These are phyloP conservation scores for Candida sojae DNA, from an alignment of 1,139 yeast genomes.

Conservation along the genomic window DNA sequence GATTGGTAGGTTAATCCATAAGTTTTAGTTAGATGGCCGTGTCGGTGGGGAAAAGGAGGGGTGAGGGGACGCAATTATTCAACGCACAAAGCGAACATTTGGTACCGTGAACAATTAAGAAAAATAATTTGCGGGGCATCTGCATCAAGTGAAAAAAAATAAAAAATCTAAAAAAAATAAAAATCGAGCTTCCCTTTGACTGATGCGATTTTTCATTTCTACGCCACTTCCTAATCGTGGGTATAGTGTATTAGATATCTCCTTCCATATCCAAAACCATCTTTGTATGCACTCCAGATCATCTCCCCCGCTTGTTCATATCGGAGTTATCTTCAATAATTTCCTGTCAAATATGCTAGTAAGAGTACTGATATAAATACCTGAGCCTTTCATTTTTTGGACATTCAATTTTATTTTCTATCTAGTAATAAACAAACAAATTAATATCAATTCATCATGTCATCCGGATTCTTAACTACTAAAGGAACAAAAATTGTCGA, in stretches of 20 bases:
- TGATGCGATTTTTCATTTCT: neutral
- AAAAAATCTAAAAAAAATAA: neutral
- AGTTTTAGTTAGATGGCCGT: too few relatives aligned
- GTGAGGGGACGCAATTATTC: too few relatives aligned
- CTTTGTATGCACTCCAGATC: too few relatives aligned
- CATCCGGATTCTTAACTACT: constrained; percentile 13
- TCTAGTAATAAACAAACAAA: neutral
- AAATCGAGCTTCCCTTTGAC: neutral
- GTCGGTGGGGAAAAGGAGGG: neutral
- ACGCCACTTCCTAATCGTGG: too few relatives aligned
- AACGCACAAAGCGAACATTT: too few relatives aligned
- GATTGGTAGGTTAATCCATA: too few relatives aligned
- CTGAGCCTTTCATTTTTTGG: too few relatives aligned
- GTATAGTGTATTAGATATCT: too few relatives aligned
- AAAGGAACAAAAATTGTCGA: constrained; percentile 44
- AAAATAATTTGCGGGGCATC: neutral
- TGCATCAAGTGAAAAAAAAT: neutral
- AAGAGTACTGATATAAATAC: neutral
- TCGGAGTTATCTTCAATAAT: too few relatives aligned
- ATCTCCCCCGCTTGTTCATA: too few relatives aligned
- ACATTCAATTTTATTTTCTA: too few relatives aligned
- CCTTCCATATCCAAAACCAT: too few relatives aligned
- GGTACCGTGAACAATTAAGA: neutral
- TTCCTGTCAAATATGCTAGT: neutral
- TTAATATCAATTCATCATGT: constrained; percentile 10